Percentiles rank a stretch among this genome's conserved stretches.
Evolutionary conservation across 2,329 filamentous ascomycete genomes (phyloP).

Genomic region (Sodiomyces alkalinus): DNA sequence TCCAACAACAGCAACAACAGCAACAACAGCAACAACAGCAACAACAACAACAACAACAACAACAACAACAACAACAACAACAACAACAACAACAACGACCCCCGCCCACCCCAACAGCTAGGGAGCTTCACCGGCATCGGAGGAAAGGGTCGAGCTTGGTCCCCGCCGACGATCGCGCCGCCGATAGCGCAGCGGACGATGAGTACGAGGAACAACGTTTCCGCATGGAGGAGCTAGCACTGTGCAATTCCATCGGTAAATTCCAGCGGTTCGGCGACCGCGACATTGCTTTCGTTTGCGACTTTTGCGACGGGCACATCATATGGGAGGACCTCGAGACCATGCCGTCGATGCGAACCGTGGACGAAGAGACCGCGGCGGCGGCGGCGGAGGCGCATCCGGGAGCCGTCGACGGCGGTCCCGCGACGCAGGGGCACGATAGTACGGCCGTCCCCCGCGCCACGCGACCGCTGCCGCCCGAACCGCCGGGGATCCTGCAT

Average conservation of each 20-base stretch:
- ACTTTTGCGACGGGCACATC: slow-evolving; percentile 45
- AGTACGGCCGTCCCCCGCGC: slow-evolving; percentile 7
- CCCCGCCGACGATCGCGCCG: background rate
- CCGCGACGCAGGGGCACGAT: too few relatives aligned
- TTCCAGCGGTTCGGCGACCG: slow-evolving; percentile 39
- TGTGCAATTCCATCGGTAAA: slow-evolving; percentile 36
- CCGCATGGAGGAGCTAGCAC: slow-evolving; percentile 31
- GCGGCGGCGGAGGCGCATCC: slow-evolving; percentile 2
- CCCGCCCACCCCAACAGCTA: slow-evolving; percentile 2
- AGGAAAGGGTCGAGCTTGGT: slow-evolving; percentile 2
- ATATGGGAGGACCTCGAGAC: slow-evolving; percentile 40
- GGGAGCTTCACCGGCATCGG: slow-evolving; percentile 1
- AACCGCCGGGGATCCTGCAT: slow-evolving; percentile 17
- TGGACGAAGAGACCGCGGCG: slow-evolving; percentile 12
- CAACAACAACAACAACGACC: background rate
- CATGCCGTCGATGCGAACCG: slow-evolving; percentile 31
- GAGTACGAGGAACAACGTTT: slow-evolving; percentile 21
- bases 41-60: background rate
- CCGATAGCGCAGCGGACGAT: slow-evolving; percentile 5
- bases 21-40: background rate
- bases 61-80: background rate
- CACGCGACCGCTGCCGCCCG: slow-evolving; percentile 9
- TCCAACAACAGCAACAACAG: background rate
- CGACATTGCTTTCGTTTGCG: slow-evolving; percentile 43
- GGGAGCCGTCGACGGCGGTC: slow-evolving; percentile 3